Conservation (phyloP, 2,329 filamentous ascomycete species). For the Hypoxylon sp. region DNA sequence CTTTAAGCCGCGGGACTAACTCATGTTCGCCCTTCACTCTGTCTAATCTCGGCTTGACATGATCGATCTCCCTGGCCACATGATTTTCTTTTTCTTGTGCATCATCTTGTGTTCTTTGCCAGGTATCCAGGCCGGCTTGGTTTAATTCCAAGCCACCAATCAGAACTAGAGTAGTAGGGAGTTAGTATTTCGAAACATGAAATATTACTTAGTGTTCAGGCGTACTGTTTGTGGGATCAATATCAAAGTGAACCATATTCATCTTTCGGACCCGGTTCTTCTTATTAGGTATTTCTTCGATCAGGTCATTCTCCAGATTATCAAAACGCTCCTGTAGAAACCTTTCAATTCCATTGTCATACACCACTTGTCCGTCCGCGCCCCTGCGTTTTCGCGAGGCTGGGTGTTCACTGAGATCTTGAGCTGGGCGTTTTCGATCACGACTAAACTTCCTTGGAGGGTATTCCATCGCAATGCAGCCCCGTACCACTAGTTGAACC, state of each 20-base stretch:
- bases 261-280: conserved; percentile 14
- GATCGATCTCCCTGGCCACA: too few relatives aligned
- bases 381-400: too few relatives aligned
- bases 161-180: conserved; percentile 28
- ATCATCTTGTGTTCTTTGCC: too few relatives aligned
- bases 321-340: too few relatives aligned
- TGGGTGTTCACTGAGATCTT: too few relatives aligned
- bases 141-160: conserved; percentile 31
- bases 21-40: conserved; percentile 4
- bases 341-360: too few relatives aligned
- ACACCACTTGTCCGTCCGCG: too few relatives aligned
- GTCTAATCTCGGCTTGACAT: not conserved
- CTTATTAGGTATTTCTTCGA: conserved; percentile 27
- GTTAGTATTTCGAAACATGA: not conserved
- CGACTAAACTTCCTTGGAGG: conserved; percentile 39
- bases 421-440: not conserved
- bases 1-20: conserved; percentile 21
- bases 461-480: conserved; percentile 38
- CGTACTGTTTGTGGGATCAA: conserved; percentile 40
- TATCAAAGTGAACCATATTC: conserved; percentile 39
- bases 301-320: conserved; percentile 22
- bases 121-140: too few relatives aligned
- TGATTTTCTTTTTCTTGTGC: too few relatives aligned
- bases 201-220: too few relatives aligned
- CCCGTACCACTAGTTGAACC: conserved; percentile 34